Conservation (phyloP, 768 basidiomycete species). For the Pleurotus cornucopiae region DNA sequence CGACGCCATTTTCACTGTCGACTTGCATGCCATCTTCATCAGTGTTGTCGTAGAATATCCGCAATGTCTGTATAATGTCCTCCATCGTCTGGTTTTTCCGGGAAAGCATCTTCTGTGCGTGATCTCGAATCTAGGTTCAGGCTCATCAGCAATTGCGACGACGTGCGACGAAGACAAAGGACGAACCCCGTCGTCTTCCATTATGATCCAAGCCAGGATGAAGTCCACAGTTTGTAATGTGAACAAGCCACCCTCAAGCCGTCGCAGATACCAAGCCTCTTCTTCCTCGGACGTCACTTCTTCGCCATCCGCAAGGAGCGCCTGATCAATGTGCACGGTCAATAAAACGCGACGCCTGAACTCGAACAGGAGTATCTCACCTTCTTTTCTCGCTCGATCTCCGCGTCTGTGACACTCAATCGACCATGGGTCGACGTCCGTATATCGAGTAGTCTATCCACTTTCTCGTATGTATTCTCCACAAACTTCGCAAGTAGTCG, state of each 20-base stretch:
- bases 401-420: slow-evolving; percentile 56
- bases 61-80: slow-evolving; percentile 69
- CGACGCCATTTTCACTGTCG: slow-evolving; percentile 24
- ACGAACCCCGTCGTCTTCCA: slow-evolving; percentile 97
- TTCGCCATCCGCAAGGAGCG: slow-evolving; percentile 52
- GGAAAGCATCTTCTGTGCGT: slow-evolving; percentile 70
- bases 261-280: slow-evolving; percentile 79
- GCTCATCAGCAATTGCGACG: neutral
- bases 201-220: slow-evolving; percentile 89
- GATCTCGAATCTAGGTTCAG: slow-evolving; percentile 64
- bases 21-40: slow-evolving; percentile 38
- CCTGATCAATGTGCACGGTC: slow-evolving; percentile 27
- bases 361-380: slow-evolving; percentile 26
- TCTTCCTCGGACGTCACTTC: slow-evolving; percentile 58
- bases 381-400: slow-evolving; percentile 68
- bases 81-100: slow-evolving; percentile 68
- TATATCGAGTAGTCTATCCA: slow-evolving; percentile 88
- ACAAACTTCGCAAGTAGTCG: slow-evolving; percentile 92
- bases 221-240: slow-evolving; percentile 91
- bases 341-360: neutral
- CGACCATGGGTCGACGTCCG: slow-evolving; percentile 65
- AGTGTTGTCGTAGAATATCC: slow-evolving; percentile 69
- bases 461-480: slow-evolving; percentile 88
- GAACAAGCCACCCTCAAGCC: slow-evolving; percentile 84
- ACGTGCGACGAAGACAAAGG: neutral